Conservation (phyloP, 345 rosid species). For the Eucalyptus paniculata region DNA sequence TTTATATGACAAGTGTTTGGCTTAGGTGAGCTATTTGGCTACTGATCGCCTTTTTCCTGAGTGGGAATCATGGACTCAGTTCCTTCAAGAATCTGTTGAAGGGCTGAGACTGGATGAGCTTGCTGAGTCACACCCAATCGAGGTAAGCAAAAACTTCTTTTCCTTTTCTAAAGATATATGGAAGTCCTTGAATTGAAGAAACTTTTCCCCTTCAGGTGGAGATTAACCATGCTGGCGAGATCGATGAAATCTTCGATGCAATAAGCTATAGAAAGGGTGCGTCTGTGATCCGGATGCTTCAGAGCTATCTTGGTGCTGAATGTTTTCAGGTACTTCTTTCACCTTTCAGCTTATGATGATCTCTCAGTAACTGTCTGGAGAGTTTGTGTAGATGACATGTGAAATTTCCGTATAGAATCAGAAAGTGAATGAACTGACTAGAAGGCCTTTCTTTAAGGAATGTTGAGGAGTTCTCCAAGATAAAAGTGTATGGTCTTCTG, state of each 20-base stretch:
- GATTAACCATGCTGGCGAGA: constrained; percentile 72
- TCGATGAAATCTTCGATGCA: constrained; percentile 87
- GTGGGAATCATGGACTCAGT: constrained; percentile 98
- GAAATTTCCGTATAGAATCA: background rate
- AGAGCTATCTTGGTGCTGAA: constrained; percentile 93
- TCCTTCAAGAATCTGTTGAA: constrained; percentile 72
- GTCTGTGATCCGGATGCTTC: constrained; percentile 89
- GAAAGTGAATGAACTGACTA: background rate
- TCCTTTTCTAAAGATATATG: background rate
- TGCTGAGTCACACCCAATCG: constrained; percentile 95
- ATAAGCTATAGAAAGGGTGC: constrained; percentile 95
- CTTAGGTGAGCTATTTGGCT: constrained; percentile 97
- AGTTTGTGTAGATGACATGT: background rate
- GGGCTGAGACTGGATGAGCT: constrained; percentile 93
- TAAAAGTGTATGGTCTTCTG: background rate
- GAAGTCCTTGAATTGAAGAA: background rate
- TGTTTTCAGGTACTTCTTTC: constrained; percentile 54
- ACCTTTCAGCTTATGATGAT: background rate
- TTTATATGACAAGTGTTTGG: background rate
- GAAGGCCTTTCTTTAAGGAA: background rate
- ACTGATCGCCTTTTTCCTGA: constrained; percentile 85
- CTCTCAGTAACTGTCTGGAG: background rate
- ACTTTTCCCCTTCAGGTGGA: constrained; percentile 48
- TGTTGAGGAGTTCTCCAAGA: background rate
- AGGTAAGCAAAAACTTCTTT: constrained; percentile 26